These are phyloP conservation scores for Macrophomina phaseolina DNA, from an alignment of 2,329 filamentous ascomycete genomes.

Conservation along the genomic window DNA sequence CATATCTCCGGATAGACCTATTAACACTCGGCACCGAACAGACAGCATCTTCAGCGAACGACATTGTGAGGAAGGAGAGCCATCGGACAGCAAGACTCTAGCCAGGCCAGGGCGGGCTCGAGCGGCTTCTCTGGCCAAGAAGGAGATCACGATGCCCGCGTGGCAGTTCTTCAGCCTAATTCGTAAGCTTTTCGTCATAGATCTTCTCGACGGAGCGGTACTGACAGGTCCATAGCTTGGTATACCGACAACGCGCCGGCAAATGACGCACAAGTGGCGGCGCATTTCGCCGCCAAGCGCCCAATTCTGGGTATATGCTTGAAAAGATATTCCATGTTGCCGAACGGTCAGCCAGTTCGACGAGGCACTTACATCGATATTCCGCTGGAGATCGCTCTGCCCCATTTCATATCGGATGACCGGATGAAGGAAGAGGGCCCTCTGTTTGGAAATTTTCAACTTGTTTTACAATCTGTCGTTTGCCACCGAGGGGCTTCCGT, in stretches of 20 bases:
- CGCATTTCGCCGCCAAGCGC: constrained; percentile 79
- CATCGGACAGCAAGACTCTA: constrained; percentile 53
- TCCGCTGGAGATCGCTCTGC: constrained; percentile 79
- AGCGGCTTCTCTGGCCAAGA: constrained; percentile 57
- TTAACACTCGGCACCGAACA: constrained; percentile 47
- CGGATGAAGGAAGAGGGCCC: constrained; percentile 69
- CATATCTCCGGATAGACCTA: constrained; percentile 39
- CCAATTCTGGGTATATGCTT: constrained; percentile 92
- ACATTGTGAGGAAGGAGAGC: constrained; percentile 41
- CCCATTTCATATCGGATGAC: constrained; percentile 88
- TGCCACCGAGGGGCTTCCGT: constrained; percentile 88
- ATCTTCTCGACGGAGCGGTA: neutral
- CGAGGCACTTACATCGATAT: constrained; percentile 90
- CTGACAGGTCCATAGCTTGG: constrained; percentile 67
- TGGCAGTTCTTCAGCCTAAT: constrained; percentile 98
- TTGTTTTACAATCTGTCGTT: constrained; percentile 87
- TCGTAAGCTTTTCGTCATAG: constrained; percentile 61
- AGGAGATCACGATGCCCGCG: constrained; percentile 91
- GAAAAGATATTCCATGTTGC: constrained; percentile 82
- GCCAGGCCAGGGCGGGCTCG: constrained; percentile 44
- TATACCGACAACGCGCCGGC: constrained; percentile 72
- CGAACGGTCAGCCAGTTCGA: constrained; percentile 70
- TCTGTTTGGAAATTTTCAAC: constrained; percentile 86
- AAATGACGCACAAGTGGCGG: constrained; percentile 81
- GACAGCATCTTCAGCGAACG: constrained; percentile 59